These are phyloP conservation scores for Jackrogersella multiformis DNA, from an alignment of 495 filamentous ascomycete genomes.

Conservation along the genomic window DNA sequence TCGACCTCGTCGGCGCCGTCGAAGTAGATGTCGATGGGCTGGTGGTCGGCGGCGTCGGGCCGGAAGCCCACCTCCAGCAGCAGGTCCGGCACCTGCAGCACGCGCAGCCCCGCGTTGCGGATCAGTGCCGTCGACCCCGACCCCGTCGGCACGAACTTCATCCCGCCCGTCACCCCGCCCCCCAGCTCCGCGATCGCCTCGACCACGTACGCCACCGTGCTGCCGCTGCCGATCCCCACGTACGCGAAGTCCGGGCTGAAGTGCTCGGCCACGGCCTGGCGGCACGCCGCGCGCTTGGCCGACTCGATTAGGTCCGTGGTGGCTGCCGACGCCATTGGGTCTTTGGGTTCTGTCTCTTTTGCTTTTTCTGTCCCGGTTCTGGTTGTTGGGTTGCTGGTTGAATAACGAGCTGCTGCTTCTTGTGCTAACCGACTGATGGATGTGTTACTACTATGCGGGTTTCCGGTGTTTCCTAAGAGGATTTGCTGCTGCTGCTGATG, in stretches of 20 bases:
- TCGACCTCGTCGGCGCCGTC: conserved; percentile 98
- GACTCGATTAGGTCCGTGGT: conserved; percentile 67
- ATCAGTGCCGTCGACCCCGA: conserved; percentile 89
- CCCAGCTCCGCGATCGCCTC: conserved; percentile 85
- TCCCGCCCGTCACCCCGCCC: conserved; percentile 64
- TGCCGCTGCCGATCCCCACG: conserved; percentile 93
- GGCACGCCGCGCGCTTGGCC: conserved; percentile 86
- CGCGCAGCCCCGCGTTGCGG: conserved; percentile 73
- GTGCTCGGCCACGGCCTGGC: conserved; percentile 83
- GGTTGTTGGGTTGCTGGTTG: no score
- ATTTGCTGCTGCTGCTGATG: background rate
- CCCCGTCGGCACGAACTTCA: conserved; percentile 90
- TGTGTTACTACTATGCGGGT: no score
- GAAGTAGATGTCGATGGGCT: conserved; percentile 81
- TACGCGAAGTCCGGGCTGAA: conserved; percentile 75
- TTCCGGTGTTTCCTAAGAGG: no score
- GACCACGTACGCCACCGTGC: conserved; percentile 94
- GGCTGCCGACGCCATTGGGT: conserved; percentile 33
- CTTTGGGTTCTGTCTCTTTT: background rate
- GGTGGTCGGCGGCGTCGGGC: conserved; percentile 31
- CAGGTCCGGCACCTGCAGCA: conserved; percentile 70
- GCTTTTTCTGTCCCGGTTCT: no score
- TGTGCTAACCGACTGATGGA: no score
- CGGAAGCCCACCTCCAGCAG: conserved; percentile 44
- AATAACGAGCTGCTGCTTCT: conserved; percentile 1